These are phyloP conservation scores for Posidonia oceanica DNA, from an alignment of 116 monocot genomes.

Conservation along the genomic window DNA sequence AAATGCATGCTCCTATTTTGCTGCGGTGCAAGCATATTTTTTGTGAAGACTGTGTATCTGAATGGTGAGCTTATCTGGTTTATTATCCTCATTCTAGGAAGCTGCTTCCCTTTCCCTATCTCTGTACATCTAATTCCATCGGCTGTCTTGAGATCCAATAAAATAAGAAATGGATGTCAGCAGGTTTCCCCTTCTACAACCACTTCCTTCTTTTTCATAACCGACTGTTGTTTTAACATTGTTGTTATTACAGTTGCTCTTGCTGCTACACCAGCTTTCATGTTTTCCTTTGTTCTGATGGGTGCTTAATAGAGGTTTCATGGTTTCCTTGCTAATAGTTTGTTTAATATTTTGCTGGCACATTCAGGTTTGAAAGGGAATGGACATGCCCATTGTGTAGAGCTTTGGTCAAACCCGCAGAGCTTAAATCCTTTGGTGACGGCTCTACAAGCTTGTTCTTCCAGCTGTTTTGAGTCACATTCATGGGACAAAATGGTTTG, in stretches of 20 bases:
- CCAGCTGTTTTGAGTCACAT: slow-evolving; percentile 53
- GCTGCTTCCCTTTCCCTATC: not conserved
- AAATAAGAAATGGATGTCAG: not conserved
- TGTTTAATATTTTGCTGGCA: not conserved
- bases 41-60: slow-evolving; percentile 85
- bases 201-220: not conserved
- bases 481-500: not conserved
- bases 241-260: not conserved
- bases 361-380: slow-evolving; percentile 92
- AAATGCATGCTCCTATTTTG: slow-evolving; percentile 69
- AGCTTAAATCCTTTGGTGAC: slow-evolving; percentile 81
- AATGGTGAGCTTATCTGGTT: slow-evolving; percentile 37
- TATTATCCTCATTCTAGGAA: too few species aligned
- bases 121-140: not conserved
- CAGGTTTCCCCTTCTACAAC: not conserved
- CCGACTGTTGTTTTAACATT: not conserved
- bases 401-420: slow-evolving; percentile 82
- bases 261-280: too few species aligned
- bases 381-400: slow-evolving; percentile 88
- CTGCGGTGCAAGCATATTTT: slow-evolving; percentile 83
- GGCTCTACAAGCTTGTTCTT: slow-evolving; percentile 89
- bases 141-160: not conserved
- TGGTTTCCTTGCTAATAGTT: too few species aligned
- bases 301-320: too few species aligned
- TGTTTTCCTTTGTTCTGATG: too few species aligned